Base-by-base conservation (phyloP, 2,329 filamentous ascomycete genomes). In the Apiospora aurea region DNA sequence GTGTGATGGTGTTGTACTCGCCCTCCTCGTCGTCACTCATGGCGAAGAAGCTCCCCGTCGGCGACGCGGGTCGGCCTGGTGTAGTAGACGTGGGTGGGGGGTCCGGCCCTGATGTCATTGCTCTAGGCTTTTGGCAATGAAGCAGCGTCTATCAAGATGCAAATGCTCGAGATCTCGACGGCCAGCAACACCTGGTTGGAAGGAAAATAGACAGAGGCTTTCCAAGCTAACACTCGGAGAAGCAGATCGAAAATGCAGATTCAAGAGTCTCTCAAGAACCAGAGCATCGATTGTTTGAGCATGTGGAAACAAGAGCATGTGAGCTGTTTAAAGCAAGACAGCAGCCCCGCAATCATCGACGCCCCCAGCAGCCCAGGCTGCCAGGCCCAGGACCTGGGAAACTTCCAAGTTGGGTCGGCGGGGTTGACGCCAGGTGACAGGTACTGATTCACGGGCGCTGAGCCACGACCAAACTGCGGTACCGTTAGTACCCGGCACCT, bases 21-120 rank as follows among this genome's bases (percentile, higher is more conserved):
- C 93, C 93, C 83, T 98, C 96, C 75, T 97, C 95, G 79, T 97
- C 95, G 85, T 99, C 97, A 82, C 94, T 97, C 87, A 98, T 87
- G 79, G 96, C 96, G 86, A 97, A 98, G 86, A 96, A 96, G 78
- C 94, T 97, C 70, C 92, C 94, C 2, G 93, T 89, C 2, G 95
- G 95, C 47, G 95, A 98, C 18, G 90, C 77, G 69, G 87, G 78
- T 70, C 83, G 83, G 49, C 77, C 82, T 41, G 78, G 79, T 69
- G 73, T 75, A 64, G 34, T 41, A 70, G 77, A 77, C 44, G 74
- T 75, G 46, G 77, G 75, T 46, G 57, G 46, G 41, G 51, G 38
- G 24, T 53, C 41, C 24, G 43, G 29, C 53, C 77, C 79, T 76
- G 81, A 79, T 75, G 80, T 80, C 80, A 82, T 83, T 1, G 68